A percentile compares a stretch with the other conserved stretches of the same genome.
These are phyloP conservation scores for Aspergillus taichungensis DNA, from an alignment of 495 filamentous ascomycete genomes.

Conservation along the genomic window DNA sequence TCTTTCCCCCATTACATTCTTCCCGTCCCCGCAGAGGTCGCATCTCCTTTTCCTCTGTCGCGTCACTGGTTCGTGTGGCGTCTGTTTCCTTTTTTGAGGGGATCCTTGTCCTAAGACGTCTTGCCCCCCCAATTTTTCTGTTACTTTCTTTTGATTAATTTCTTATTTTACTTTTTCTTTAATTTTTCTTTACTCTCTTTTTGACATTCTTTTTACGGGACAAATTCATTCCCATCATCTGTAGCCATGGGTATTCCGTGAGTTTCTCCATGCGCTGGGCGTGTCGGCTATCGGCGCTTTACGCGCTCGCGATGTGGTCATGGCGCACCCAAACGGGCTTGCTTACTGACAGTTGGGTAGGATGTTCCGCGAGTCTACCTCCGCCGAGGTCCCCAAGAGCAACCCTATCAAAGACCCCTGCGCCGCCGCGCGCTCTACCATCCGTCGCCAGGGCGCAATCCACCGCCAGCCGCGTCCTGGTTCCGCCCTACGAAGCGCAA, in stretches of 20 bases:
- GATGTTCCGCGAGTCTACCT: constrained; percentile 49
- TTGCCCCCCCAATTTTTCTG: too few relatives aligned
- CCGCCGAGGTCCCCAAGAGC: constrained; percentile 45
- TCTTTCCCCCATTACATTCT: too few relatives aligned
- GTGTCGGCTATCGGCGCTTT: constrained; percentile 9
- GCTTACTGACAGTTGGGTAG: constrained; percentile 27
- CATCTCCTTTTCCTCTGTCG: too few relatives aligned
- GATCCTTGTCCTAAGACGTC: too few relatives aligned
- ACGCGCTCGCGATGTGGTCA: constrained; percentile 21
- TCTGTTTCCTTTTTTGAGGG: too few relatives aligned
- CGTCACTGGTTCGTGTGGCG: too few relatives aligned
- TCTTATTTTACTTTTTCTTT: background rate
- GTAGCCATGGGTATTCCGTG: constrained; percentile 73
- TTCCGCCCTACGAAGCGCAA: constrained; percentile 24
- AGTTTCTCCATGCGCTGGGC: constrained; percentile 30
- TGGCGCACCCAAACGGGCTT: constrained; percentile 5
- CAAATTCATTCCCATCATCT: too few relatives aligned
- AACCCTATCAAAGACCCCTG: constrained; percentile 47
- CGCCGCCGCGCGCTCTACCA: constrained; percentile 59
- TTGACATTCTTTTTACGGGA: constrained; percentile 2
- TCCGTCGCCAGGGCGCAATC: constrained; percentile 49
- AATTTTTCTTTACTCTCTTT: constrained; percentile 8
- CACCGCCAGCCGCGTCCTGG: constrained; percentile 29
- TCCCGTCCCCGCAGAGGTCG: too few relatives aligned
- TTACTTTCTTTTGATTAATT: background rate